Evolutionary conservation across 352 stramenopile genomes (phyloP).

Genomic region (Phytopythium ostracodes): DNA sequence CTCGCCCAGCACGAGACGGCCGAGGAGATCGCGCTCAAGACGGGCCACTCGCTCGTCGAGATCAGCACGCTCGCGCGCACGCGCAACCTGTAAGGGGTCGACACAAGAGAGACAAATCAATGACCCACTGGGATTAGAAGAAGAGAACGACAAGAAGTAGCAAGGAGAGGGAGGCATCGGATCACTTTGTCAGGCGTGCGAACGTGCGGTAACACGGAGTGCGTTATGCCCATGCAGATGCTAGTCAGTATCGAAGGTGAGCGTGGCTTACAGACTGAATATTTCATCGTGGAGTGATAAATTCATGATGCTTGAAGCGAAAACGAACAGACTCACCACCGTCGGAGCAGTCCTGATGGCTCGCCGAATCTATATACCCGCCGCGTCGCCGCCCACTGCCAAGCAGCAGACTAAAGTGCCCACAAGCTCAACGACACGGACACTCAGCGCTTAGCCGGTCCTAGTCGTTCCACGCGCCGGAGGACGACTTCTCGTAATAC

Average conservation of each 20-base stretch:
- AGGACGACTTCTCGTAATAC: slow-evolving; percentile 43
- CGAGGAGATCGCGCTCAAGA: slow-evolving; percentile 93
- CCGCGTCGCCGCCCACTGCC: neutral
- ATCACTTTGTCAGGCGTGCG: neutral
- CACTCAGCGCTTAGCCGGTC: neutral
- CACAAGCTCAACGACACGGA: neutral
- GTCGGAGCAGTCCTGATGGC: neutral
- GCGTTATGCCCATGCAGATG: neutral
- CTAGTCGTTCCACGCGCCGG: slow-evolving; percentile 15
- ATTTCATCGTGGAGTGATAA: neutral
- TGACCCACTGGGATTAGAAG: neutral
- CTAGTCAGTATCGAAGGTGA: neutral
- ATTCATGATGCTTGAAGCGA: neutral
- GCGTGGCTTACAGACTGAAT: neutral
- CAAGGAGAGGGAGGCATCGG: neutral
- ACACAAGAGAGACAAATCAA: neutral
- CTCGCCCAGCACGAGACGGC: slow-evolving; percentile 92
- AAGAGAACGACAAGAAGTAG: neutral
- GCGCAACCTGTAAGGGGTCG: slow-evolving; percentile 56
- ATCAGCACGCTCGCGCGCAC: slow-evolving; percentile 70
- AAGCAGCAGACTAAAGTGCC: neutral
- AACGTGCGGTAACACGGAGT: neutral
- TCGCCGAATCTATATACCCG: slow-evolving; percentile 2
- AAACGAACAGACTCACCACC: neutral
- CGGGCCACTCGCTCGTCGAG: slow-evolving; percentile 80